Evolutionary conservation across 2,329 filamentous ascomycete species (phyloP).

Genomic region (Paraconiothyrium brasiliense): DNA sequence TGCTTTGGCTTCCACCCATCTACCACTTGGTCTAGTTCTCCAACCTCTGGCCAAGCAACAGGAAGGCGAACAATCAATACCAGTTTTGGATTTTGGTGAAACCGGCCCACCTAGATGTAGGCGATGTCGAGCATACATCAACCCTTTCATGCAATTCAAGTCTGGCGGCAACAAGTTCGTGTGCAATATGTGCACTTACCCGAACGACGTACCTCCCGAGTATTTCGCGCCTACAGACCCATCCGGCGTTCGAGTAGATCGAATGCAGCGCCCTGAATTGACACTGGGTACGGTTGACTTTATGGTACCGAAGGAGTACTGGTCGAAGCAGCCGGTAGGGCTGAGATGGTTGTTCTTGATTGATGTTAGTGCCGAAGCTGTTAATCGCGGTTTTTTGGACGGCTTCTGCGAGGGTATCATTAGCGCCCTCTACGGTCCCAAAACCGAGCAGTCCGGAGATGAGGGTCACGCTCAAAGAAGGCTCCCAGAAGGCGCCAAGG

Average conservation of each 20-base stretch:
- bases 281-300: slow-evolving; percentile 94
- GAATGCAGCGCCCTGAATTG: slow-evolving; percentile 87
- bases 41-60: slow-evolving; percentile 88
- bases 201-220: slow-evolving; percentile 90
- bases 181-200: slow-evolving; percentile 97
- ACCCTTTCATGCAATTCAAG: slow-evolving; percentile 98
- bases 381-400: slow-evolving; percentile 89
- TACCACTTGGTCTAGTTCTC: slow-evolving; percentile 86
- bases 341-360: slow-evolving; percentile 90
- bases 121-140: slow-evolving; percentile 95
- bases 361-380: slow-evolving; percentile 90
- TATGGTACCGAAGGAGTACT: slow-evolving; percentile 97
- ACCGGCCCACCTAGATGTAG: slow-evolving; percentile 88
- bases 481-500: slow-evolving; percentile 81
- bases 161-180: slow-evolving; percentile 95
- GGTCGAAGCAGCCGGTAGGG: slow-evolving; percentile 91
- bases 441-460: slow-evolving; percentile 54
- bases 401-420: slow-evolving; percentile 90
- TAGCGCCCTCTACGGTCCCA: slow-evolving; percentile 79
- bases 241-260: slow-evolving; percentile 85
- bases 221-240: slow-evolving; percentile 94
- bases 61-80: slow-evolving; percentile 85
- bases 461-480: slow-evolving; percentile 61
- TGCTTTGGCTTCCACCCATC: slow-evolving; percentile 77
- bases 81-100: slow-evolving; percentile 95